phyloP scores from a whole-genome alignment of 495 filamentous ascomycete species.

The Penicillium coprophilum region DNA sequence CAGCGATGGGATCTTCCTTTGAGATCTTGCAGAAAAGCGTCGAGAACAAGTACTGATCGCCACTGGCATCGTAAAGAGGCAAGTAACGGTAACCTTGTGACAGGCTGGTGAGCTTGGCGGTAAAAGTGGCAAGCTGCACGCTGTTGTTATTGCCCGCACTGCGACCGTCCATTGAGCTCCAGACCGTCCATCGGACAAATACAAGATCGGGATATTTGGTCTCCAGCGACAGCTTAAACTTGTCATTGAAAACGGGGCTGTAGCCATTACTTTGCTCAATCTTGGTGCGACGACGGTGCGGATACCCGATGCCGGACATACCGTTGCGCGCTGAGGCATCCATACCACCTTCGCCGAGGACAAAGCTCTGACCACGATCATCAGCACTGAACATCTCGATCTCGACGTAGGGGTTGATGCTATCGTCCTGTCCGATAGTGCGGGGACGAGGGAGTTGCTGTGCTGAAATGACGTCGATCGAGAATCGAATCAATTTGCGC shows the following conservation, averaged over 20 bases:
- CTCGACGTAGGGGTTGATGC: conserved; percentile 89
- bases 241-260: conserved; percentile 79
- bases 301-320: conserved; percentile 68
- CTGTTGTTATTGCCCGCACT: conserved; percentile 60
- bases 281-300: conserved; percentile 73
- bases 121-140: conserved; percentile 79
- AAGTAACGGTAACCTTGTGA: conserved; percentile 96
- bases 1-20: conserved; percentile 56
- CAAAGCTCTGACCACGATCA: conserved; percentile 71
- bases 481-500: conserved; percentile 77
- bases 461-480: conserved; percentile 85
- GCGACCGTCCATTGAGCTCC: conserved; percentile 71
- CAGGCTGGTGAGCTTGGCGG: conserved; percentile 83
- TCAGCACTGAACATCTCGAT: conserved; percentile 93
- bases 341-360: conserved; percentile 63
- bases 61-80: conserved; percentile 84
- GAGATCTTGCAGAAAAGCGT: conserved; percentile 86
- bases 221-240: conserved; percentile 71
- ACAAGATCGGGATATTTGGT: conserved; percentile 91
- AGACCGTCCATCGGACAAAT: conserved; percentile 91
- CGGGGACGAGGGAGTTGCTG: conserved; percentile 88
- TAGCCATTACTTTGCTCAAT: conserved; percentile 86
- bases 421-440: conserved; percentile 64
- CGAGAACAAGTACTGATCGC: conserved; percentile 91
- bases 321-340: conserved; percentile 69